Evolutionary conservation across 2,329 filamentous ascomycete species (phyloP).

Genomic region (Fusarium sp.): DNA sequence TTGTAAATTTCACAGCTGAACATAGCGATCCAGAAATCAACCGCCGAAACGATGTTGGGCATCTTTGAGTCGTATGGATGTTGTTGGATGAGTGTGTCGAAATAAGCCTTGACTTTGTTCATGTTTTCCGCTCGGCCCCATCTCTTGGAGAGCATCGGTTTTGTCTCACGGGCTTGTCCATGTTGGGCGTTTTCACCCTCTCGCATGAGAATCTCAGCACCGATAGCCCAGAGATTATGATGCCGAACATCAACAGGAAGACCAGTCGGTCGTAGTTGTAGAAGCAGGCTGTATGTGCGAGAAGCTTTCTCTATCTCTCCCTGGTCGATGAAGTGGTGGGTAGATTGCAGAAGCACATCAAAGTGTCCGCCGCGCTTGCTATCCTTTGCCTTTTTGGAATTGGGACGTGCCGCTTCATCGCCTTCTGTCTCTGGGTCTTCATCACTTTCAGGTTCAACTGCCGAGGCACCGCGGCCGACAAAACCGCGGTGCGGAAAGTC

Average conservation of each 20-base stretch:
- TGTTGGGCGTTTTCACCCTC: constrained; percentile 55
- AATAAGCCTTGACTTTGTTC: constrained; percentile 67
- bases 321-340: constrained; percentile 77
- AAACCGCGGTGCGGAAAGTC: constrained; percentile 64
- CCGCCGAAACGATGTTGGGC: constrained; percentile 69
- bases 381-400: constrained; percentile 17
- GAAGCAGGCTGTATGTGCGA: constrained; percentile 78
- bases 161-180: neutral
- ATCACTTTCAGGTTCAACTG: constrained; percentile 36
- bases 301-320: constrained; percentile 78
- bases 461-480: neutral
- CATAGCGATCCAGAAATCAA: constrained; percentile 85
- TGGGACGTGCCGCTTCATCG: constrained; percentile 18
- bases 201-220: constrained; percentile 84
- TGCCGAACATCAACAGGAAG: constrained; percentile 73
- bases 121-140: constrained; percentile 62
- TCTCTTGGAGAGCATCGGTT: constrained; percentile 13
- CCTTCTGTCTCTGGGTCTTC: constrained; percentile 33
- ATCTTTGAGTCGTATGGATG: constrained; percentile 75
- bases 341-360: constrained; percentile 72
- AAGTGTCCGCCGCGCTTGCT: constrained; percentile 62
- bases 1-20: constrained; percentile 85
- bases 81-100: constrained; percentile 81
- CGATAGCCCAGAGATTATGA: constrained; percentile 81
- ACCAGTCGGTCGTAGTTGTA: constrained; percentile 61